Base-by-base conservation (phyloP, 164 flowering plant genomes). In the Dillenia suffruticosa region DNA sequence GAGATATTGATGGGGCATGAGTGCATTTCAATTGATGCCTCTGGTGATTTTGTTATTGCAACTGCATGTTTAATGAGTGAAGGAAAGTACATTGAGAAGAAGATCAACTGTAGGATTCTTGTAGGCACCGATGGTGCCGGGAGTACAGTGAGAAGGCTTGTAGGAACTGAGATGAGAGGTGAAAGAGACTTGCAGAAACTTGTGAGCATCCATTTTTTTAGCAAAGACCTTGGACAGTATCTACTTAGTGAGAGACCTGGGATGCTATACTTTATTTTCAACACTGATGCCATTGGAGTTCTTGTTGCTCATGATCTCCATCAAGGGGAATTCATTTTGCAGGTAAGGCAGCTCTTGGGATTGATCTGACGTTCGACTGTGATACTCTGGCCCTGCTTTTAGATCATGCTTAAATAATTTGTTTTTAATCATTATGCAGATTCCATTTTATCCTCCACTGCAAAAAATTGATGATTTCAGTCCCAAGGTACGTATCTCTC, bases 41-140 rank as follows among this genome's bases (percentile, higher is more conserved):
- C 80, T 63, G 78, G 82, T 63, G 58, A 74, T 54, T 74, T 64
- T 70, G 64, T 91, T 47, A 76, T 49, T 70, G 90, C 77, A 52
- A 83, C 90, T 63, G 73, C 78, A 56, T 75, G 84, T 64, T 72
- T 65, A 69, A 61, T 71, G 3, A 78, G 72, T 63, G 84, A 76
- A 48, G 92, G 89, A 44, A 72, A 75, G 66, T 58, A 51, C 52
- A 48, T 60, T 44, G 66, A 72, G 74, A 87, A 76, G 71, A 73
- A 79, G 51, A 78, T 89, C 57, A 68, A 56, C 0, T 94, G 96
- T 65, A 68, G 64, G 46, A 69, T 84, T 51, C 86, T 94, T 73
- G 78, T 94, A 72, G 99, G 90, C 51, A 58, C 95, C 59, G 99
- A 94, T 79, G 99, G 99, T 68, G 96, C 97, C 7, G 86, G 92